phyloP scores from a whole-genome alignment of 768 basidiomycete genomes.

The Trametes cinnabarina region DNA sequence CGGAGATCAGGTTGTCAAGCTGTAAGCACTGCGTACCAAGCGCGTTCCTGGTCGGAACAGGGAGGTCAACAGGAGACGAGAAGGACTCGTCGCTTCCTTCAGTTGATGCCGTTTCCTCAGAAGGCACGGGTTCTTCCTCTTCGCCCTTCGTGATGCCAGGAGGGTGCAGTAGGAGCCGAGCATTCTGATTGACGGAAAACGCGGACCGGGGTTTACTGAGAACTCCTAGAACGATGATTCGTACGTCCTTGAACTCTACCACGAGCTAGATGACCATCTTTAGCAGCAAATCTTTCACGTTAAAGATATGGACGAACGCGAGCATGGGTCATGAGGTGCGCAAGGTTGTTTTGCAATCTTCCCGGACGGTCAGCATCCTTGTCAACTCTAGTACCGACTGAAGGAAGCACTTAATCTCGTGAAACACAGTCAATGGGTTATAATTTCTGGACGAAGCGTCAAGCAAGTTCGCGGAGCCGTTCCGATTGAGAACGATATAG shows the following conservation, averaged over 20 bases:
- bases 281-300: not conserved
- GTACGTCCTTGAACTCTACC: constrained; percentile 66
- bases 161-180: constrained; percentile 66
- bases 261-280: constrained; percentile 47
- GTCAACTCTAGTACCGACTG: not conserved
- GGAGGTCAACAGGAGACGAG: not conserved
- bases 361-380: not conserved
- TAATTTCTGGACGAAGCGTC: constrained; percentile 67
- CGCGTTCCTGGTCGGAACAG: not conserved
- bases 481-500: constrained; percentile 74
- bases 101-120: not conserved
- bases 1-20: not conserved
- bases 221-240: constrained; percentile 70
- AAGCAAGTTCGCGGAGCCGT: constrained; percentile 70
- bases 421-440: constrained; percentile 63
- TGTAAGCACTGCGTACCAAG: not conserved
- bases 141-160: constrained; percentile 51
- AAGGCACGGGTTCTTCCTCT: constrained; percentile 1
- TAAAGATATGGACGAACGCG: constrained; percentile 45
- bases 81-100: constrained; percentile 14
- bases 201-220: constrained; percentile 55
- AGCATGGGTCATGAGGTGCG: constrained; percentile 63
- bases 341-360: constrained; percentile 67
- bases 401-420: constrained; percentile 67
- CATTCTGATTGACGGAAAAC: constrained; percentile 63